These are phyloP conservation scores for Coemansia sp. DNA, from an alignment of 192 early-diverging fungal species.

Conservation along the genomic window DNA sequence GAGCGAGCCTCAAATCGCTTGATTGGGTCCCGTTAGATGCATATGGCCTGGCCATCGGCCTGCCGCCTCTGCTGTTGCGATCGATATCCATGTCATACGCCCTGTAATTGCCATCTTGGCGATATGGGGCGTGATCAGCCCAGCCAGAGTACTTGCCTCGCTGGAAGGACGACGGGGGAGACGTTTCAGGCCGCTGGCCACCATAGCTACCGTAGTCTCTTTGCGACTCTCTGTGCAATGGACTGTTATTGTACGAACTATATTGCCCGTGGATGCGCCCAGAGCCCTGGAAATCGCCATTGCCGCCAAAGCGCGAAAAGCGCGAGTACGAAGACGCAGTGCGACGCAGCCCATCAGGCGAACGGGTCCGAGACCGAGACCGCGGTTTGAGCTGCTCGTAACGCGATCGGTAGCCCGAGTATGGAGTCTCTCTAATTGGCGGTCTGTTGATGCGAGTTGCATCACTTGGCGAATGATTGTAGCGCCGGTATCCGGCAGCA, in stretches of 20 bases:
- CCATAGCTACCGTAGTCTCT: neutral
- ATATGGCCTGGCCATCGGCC: neutral
- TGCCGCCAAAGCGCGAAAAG: slow-evolving; percentile 11
- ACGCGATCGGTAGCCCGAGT: slow-evolving; percentile 20
- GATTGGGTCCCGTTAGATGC: neutral
- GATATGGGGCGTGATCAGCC: slow-evolving; percentile 8
- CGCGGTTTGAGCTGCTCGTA: slow-evolving; percentile 9
- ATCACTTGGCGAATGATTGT: slow-evolving; percentile 21
- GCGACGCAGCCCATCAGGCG: slow-evolving; percentile 17
- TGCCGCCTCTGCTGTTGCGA: neutral
- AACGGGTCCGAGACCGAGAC: slow-evolving; percentile 33
- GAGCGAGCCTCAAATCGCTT: slow-evolving; percentile 18
- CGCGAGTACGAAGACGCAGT: slow-evolving; percentile 18
- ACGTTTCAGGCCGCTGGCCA: neutral
- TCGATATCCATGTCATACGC: neutral
- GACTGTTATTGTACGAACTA: slow-evolving; percentile 9
- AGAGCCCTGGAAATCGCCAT: slow-evolving; percentile 8
- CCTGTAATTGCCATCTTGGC: neutral
- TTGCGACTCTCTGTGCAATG: neutral
- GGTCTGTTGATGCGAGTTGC: slow-evolving; percentile 17
- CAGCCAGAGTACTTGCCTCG: slow-evolving; percentile 25
- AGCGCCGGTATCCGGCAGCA: slow-evolving; percentile 14
- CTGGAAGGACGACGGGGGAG: slow-evolving; percentile 3
- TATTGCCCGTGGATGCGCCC: neutral
- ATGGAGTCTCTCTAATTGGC: slow-evolving; percentile 13